Base-by-base conservation (phyloP, 768 basidiomycete genomes). In the Collybia sordida region DNA sequence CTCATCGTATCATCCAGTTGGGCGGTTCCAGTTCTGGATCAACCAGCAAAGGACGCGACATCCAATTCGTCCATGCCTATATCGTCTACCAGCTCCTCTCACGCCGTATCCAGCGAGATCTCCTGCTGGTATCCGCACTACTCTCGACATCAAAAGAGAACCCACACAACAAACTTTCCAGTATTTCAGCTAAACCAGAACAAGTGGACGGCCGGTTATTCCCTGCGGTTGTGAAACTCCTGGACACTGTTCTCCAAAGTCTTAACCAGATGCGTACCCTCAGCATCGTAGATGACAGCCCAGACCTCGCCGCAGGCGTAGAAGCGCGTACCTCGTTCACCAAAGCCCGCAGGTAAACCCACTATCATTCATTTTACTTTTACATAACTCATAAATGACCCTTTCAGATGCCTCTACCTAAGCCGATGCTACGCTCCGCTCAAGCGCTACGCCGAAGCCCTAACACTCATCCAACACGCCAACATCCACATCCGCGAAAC, bases 1-100 rank as follows among this genome's bases (percentile, higher is more conserved):
- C 28, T 34, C 46, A 4, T 50, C 17, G 39, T 56, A 38, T 60
- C 49, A 11, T 47, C 3, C 58, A 74, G 70, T 50, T 77, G 58
- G 73, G 67, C 53, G 74, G 73, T n/a, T 62, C 72, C n/a, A 72
- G 66, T 2, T 61, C 72, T 17, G 52, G 62, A 45, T 63, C 63
- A 49, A 40, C 22, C 9, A 51, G 73, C 24, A 61, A 72, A 12
- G 72, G 75, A 8, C 82, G 89, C 9, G 90, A 93, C 61, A 82
- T 91, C 21, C 80, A 87, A 24, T 93, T 94, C 59, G 80, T 95
- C 43, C 89, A 97, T 58, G 81, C 88, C 15, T 96, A 87, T 64
- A 83, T 96, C 58, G 79, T 90, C 40, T 93, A 92, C 66, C 89
- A 93, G 54, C 83, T 97, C 25, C 80, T 97, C 43, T 83, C 90